These are phyloP conservation scores for Balamuthia mandrillaris DNA, from an alignment of 208 protist genomes.

Conservation along the genomic window DNA sequence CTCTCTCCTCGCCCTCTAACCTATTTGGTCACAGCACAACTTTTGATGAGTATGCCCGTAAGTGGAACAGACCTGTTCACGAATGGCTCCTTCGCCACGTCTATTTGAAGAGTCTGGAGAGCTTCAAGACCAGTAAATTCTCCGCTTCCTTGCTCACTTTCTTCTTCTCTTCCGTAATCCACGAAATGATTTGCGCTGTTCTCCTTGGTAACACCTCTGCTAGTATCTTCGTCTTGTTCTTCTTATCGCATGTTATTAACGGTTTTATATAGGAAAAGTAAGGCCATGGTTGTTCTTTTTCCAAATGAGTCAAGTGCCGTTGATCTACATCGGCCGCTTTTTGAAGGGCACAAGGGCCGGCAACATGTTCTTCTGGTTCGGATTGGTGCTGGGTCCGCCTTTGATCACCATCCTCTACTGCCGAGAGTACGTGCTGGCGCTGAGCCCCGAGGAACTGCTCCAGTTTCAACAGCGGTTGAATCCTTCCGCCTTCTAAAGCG, in stretches of 20 bases:
- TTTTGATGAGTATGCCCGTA: slow-evolving; percentile 50
- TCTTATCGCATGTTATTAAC: too few relatives aligned
- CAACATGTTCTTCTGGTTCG: slow-evolving; percentile 42
- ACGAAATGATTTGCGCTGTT: background rate
- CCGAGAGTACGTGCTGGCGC: slow-evolving; percentile 30
- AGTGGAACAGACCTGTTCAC: slow-evolving; percentile 68
- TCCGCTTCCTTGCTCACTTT: slow-evolving; percentile 55
- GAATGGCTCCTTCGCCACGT: slow-evolving; percentile 63
- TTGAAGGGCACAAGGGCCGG: slow-evolving; percentile 23
- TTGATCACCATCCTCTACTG: slow-evolving; percentile 33
- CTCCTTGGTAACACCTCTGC: too few relatives aligned
- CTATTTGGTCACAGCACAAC: background rate
- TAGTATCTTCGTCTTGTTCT: too few relatives aligned
- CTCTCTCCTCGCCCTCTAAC: background rate
- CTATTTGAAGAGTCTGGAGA: slow-evolving; percentile 46
- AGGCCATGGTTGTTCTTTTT: slow-evolving; percentile 9
- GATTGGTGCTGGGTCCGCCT: slow-evolving; percentile 12
- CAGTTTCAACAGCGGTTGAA: too few relatives aligned
- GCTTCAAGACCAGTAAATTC: slow-evolving; percentile 50
- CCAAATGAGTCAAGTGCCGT: slow-evolving; percentile 30
- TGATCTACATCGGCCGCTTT: slow-evolving; percentile 1
- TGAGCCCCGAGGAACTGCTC: too few relatives aligned
- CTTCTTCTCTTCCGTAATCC: slow-evolving; percentile 36
- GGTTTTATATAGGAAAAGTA: slow-evolving; percentile 29
- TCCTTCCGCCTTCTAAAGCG: too few relatives aligned